Base-by-base conservation (phyloP, 306 rosid species). In the Gleditsia sinensis region DNA sequence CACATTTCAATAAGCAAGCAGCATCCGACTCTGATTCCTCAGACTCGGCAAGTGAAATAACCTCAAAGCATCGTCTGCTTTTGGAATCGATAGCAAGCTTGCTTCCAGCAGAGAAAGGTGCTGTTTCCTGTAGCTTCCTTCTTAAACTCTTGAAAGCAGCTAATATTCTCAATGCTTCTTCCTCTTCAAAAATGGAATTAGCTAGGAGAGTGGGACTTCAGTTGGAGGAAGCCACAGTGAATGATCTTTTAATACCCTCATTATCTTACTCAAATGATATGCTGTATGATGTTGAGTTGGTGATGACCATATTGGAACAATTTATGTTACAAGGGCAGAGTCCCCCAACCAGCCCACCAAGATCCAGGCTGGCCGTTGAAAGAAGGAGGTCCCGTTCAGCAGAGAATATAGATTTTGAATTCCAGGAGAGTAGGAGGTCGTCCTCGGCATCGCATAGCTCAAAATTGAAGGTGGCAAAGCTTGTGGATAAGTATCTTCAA, bases 371-470 rank as follows among this genome's bases (percentile, higher is more conserved):
- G 67, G 83, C 69, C 5, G 74, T 75, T 24, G 88, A 86, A 72
- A 81, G 91, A 69, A 85, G 94, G 70, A 82, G 94, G 83, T 89
- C 94, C 27, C 80, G 94, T 20, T 89, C 94, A 0, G 91, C 94
- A 0, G 94, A 89, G 77, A 89, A 89, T 68, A 83, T 87, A 34
- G 87, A 89, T 45, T 89, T 77, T 30, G 94, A 89, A 72, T 83
- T 89, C 58, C 94, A 87, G 80, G 94, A 89, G 76, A 87, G 88
- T 65, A 67, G 94, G 68, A 86, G 91, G 77, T 89, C 91, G 9
- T 89, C 94, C 42, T 89, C 94, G 14, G 91, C 94, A 24, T 87
- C 94, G 27, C 94, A 89, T 43, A 71, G 91, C 81, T 83, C 93
- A 53, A 89, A 85, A 67, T 70, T 89, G 58, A 89, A 84, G 83